Base-by-base conservation (phyloP, 2,329 filamentous ascomycete species). In the Ilyonectria robusta region DNA sequence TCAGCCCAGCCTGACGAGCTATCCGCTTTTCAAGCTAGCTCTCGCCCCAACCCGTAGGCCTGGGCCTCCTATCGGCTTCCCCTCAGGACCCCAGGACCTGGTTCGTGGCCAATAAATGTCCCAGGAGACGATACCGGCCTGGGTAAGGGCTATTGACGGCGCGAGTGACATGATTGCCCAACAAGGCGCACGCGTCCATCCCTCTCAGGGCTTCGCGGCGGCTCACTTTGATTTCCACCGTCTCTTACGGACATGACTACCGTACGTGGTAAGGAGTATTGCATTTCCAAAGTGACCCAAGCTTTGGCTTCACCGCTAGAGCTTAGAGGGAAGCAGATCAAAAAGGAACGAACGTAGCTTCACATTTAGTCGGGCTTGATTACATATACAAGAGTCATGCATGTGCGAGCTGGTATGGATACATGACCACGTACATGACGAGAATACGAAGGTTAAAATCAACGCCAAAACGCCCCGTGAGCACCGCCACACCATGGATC, bases 1-100 rank as follows among this genome's bases (percentile, higher is more conserved):
- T 46, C 59, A 59, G 46, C 17, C 44, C 44, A 37, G 37, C 54
- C 26, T n/a, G n/a, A 37, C n/a, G 26, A 44, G 50, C 42, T 56
- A 56, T 50, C 62, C 56, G 51, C 62, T 56, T 53, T 58, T 56
- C 44, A 59, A 56, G 55, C 50, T 56, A 60, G 56, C 56, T 15
- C 17, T 33, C 48, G 58, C 42, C 59, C 56, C 47, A 42, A 64
- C 62, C 72, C 69, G 63, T 50, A 29, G 67, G 72, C 72, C 72
- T 73, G 63, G 70, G 70, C 72, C 62, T 66, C 53, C 40, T 46
- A 59, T 57, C 68, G 69, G 70, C 73, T 70, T 73, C 69, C 48
- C 21, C 56, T 59, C 69, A 65, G 67, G 72, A 64, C 62, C 72
- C 67, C 62, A 17, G 26, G 23, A n/a, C 15, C 19, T 8, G 8